Evolutionary conservation across 805 yeast species (phyloP).

Genomic region (Candida parachauliodes): DNA sequence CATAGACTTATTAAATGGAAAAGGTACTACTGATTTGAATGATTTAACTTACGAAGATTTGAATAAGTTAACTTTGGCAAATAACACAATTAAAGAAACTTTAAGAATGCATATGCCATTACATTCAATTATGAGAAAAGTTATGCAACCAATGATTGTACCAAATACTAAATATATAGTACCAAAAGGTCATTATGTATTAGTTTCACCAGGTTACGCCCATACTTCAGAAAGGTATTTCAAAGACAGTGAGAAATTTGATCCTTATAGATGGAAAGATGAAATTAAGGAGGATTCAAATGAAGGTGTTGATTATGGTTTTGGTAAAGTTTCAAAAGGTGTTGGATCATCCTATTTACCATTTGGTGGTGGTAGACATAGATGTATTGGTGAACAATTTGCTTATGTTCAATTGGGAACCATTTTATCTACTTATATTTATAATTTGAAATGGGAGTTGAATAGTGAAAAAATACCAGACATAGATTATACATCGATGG

Average conservation of each 20-base stretch:
- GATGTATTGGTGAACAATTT: slow-evolving; percentile 98
- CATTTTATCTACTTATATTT: slow-evolving; percentile 68
- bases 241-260: slow-evolving; percentile 67
- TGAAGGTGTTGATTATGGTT: slow-evolving; percentile 80
- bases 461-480: slow-evolving; percentile 47
- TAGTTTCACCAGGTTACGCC: slow-evolving; percentile 93
- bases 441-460: slow-evolving; percentile 72
- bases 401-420: slow-evolving; percentile 93
- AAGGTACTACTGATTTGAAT: slow-evolving; percentile 34
- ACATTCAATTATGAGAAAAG: slow-evolving; percentile 94
- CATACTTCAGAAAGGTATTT: slow-evolving; percentile 73
- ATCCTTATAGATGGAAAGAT: slow-evolving; percentile 83
- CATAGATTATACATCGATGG: slow-evolving; percentile 87
- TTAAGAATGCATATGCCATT: slow-evolving; percentile 94
- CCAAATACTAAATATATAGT: slow-evolving; percentile 78
- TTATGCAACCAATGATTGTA: slow-evolving; percentile 68
- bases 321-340: slow-evolving; percentile 94
- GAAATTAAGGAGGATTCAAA: slow-evolving; percentile 18
- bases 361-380: slow-evolving; percentile 98
- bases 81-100: slow-evolving; percentile 85
- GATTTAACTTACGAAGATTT: slow-evolving; percentile 79
- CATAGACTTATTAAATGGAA: slow-evolving; percentile 53
- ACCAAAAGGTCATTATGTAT: slow-evolving; percentile 84
- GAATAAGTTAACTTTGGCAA: slow-evolving; percentile 76
- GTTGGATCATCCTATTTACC: slow-evolving; percentile 95